These are phyloP conservation scores for Pythium volutum DNA, from an alignment of 352 stramenopile genomes.

Conservation along the genomic window DNA sequence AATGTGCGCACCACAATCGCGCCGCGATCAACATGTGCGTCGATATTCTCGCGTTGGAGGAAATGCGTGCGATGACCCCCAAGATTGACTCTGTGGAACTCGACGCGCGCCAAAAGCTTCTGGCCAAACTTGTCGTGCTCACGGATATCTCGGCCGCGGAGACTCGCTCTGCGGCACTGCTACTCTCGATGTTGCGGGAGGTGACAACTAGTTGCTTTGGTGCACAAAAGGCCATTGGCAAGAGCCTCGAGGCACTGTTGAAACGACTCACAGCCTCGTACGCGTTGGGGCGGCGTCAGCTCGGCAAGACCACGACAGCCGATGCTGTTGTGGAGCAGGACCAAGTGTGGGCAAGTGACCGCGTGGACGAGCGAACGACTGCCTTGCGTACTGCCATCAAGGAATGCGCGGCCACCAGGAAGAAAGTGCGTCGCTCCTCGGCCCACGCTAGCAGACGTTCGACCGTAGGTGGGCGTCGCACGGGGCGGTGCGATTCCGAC, in stretches of 20 bases:
- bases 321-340: conserved; percentile 42
- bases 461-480: conserved; percentile 23
- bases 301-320: conserved; percentile 30
- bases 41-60: conserved; percentile 63
- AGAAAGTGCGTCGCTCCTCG: conserved; percentile 28
- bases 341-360: conserved; percentile 42
- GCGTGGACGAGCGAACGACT: conserved; percentile 42
- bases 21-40: conserved; percentile 70
- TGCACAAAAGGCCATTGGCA: conserved; percentile 36
- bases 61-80: conserved; percentile 26
- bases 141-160: conserved; percentile 48
- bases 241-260: conserved; percentile 41
- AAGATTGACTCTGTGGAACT: conserved; percentile 30
- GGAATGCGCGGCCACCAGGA: conserved; percentile 26
- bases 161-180: conserved; percentile 46
- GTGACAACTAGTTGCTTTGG: conserved; percentile 43
- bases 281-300: conserved; percentile 24
- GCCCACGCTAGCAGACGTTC: conserved; percentile 27
- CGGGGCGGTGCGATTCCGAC: conserved; percentile 9
- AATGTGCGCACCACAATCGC: conserved; percentile 69
- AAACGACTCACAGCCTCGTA: conserved; percentile 38
- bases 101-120: conserved; percentile 41
- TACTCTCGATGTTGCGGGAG: conserved; percentile 48
- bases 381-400: conserved; percentile 36
- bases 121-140: conserved; percentile 54